Evolutionary conservation across 1,284 basidiomycete genomes (phyloP), one percentile per base, ranked within the genome.

Genomic region (Irpex rosettiformis): DNA sequence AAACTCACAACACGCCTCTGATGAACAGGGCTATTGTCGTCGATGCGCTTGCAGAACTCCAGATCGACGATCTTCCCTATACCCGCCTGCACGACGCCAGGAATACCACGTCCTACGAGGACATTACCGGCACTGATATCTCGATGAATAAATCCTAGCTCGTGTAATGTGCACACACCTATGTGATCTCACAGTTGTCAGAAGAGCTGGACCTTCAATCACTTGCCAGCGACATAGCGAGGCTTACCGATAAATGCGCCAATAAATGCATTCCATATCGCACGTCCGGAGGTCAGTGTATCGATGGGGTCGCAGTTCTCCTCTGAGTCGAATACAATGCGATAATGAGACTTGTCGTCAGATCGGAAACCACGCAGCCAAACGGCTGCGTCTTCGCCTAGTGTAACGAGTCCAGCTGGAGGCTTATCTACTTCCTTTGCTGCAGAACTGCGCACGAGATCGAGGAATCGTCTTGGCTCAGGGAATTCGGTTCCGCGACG

Each of bases 311-410:
- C 33, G 16, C 3, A 37, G 4, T 37, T 27, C 13, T 42, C 22
- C 13, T 52, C 29, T 4, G 10, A 27, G 27, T 58, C 52, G 52
- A 29, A 58, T n/a, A 58, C 57, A 11, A 57, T 57, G 10, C 56
- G 27, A 27, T 57, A 57, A 24, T 53, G 56, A 6, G n/a, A 22
- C 30, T 54, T 54, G 18, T 16, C 29, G 30, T 48, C 22, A n/a
- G 22, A 30, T 8, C 7, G 4, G 29, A 54, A 2, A 6, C 27
- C 18, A 4, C 18, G n/a, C 5, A 18, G 21, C 53, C 29, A 29
- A 13, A 21, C 10, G 2, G 53, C 13, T 7, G 13, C 53, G 1
- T 30, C 43, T 8, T 21, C 18, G 18, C 21, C 43, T 10, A 18
- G 8, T 18, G 3, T 18, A 22, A 47, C 18, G 21, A 18, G 8